phyloP scores from a whole-genome alignment of 1,139 yeast genomes.

The Hyphopichia buzzinii region DNA sequence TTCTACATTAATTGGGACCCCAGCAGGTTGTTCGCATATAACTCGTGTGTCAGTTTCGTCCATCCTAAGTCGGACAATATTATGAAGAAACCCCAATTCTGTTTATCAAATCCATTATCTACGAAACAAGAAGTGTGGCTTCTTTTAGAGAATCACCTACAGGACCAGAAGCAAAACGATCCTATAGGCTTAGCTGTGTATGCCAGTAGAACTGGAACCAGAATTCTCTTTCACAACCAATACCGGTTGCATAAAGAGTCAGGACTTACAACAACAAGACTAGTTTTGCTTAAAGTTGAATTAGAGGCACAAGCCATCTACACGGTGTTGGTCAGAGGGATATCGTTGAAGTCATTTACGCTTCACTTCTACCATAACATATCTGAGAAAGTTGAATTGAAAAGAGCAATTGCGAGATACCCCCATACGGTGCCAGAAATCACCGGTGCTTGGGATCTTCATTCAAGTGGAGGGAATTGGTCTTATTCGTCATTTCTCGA shows the following conservation, averaged over 20 bases:
- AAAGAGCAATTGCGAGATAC: slow-evolving; percentile 23
- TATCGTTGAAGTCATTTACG: slow-evolving; percentile 30
- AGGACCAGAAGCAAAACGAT: slow-evolving; percentile 8
- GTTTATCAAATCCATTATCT: slow-evolving; percentile 33
- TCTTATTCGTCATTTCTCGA: slow-evolving; percentile 44
- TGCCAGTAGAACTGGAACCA: slow-evolving; percentile 30
- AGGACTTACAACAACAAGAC: slow-evolving; percentile 29
- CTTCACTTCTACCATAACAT: slow-evolving; percentile 35
- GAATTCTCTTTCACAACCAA: slow-evolving; percentile 26
- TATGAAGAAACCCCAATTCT: slow-evolving; percentile 47
- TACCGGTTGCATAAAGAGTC: slow-evolving; percentile 21
- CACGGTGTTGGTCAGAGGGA: slow-evolving; percentile 25
- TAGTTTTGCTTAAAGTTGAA: slow-evolving; percentile 20
- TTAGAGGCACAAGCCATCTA: slow-evolving; percentile 24
- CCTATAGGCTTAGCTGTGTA: slow-evolving; percentile 30
- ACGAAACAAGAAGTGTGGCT: slow-evolving; percentile 43
- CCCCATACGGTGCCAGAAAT: slow-evolving; percentile 16
- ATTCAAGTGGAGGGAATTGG: slow-evolving; percentile 59
- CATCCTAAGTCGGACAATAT: slow-evolving; percentile 16
- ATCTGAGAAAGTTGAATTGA: slow-evolving; percentile 16
- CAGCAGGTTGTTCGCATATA: slow-evolving; percentile 23
- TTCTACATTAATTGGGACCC: slow-evolving; percentile 73
- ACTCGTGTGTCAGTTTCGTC: slow-evolving; percentile 33
- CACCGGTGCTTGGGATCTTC: slow-evolving; percentile 49
- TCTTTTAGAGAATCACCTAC: slow-evolving; percentile 43